These are phyloP conservation scores for Acidomyces sp. DNA, from an alignment of 495 filamentous ascomycete genomes.

Conservation along the genomic window DNA sequence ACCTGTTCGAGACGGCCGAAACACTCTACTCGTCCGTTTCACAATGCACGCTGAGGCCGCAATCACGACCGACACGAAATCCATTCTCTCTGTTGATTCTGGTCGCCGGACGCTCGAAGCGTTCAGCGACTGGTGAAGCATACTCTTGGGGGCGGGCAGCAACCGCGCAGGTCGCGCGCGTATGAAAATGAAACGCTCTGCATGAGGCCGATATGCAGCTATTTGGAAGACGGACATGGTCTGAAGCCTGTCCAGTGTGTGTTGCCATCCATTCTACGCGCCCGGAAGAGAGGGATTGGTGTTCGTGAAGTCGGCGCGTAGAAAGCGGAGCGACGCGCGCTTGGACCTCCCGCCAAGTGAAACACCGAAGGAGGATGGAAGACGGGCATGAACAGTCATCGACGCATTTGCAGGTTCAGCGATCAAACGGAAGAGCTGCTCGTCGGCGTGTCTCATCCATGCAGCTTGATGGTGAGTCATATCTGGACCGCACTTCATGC, in stretches of 20 bases:
- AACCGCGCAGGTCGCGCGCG: slow-evolving; percentile 13
- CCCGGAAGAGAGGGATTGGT: slow-evolving; percentile 2
- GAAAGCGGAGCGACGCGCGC: not conserved
- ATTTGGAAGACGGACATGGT: no score
- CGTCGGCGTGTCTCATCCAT: not conserved
- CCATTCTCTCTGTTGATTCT: no score
- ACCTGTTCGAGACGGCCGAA: no score
- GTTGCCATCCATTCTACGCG: slow-evolving; percentile 2
- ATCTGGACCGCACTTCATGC: not conserved
- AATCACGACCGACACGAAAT: no score
- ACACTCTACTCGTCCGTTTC: no score
- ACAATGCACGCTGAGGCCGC: no score
- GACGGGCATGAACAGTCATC: slow-evolving; percentile 1
- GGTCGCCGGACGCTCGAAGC: no score
- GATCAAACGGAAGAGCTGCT: slow-evolving; percentile 7
- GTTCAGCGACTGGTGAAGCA: no score
- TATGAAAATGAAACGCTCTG: slow-evolving; percentile 14
- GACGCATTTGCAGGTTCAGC: not conserved
- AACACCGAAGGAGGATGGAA: no score
- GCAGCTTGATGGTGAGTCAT: slow-evolving; percentile 1
- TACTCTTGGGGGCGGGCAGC: slow-evolving; percentile 1
- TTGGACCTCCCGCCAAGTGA: no score
- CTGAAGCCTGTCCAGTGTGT: not conserved
- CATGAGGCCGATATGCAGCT: not conserved
- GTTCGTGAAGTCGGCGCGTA: not conserved